These are phyloP conservation scores for Russula emetica DNA, from an alignment of 768 basidiomycete species.

Conservation along the genomic window DNA sequence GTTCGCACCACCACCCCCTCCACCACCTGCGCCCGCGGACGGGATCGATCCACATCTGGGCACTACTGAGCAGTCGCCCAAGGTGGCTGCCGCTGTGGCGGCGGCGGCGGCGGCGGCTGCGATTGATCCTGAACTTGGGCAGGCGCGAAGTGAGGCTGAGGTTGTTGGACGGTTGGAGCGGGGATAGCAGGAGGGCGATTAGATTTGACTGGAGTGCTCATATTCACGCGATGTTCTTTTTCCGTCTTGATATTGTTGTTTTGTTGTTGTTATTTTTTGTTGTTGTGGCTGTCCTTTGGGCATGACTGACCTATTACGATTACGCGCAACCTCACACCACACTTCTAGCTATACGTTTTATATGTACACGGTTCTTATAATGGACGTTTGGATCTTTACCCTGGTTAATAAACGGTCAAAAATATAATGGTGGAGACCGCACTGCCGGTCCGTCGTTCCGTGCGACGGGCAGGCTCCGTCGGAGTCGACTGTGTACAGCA, in stretches of 20 bases:
- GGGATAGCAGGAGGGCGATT: slow-evolving; percentile 3
- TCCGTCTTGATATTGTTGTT: not conserved
- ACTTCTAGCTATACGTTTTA: not conserved
- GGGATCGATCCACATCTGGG: slow-evolving; percentile 30
- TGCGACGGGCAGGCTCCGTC: not conserved
- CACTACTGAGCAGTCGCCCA: slow-evolving; percentile 8
- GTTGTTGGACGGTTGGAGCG: slow-evolving; percentile 35
- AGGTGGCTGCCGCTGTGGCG: slow-evolving; percentile 21
- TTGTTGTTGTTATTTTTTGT: no score
- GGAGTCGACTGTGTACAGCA: no score
- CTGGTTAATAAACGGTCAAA: not conserved
- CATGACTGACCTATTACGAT: no score
- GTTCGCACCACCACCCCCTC: slow-evolving; percentile 21
- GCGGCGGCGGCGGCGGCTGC: not conserved
- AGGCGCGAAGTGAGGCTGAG: slow-evolving; percentile 36
- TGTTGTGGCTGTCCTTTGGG: not conserved
- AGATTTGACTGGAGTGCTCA: not conserved
- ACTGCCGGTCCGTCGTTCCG: slow-evolving; percentile 7
- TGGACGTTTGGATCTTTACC: slow-evolving; percentile 3
- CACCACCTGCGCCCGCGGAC: slow-evolving; percentile 21
- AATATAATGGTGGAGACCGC: no score
- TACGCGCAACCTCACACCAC: slow-evolving; percentile 8
- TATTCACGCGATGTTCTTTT: not conserved
- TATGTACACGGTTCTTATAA: slow-evolving; percentile 16
- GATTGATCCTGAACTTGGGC: slow-evolving; percentile 36